Evolutionary conservation across 805 yeast species (phyloP), one percentile per base, ranked within the genome.

Genomic region (Saturnispora hagleri): DNA sequence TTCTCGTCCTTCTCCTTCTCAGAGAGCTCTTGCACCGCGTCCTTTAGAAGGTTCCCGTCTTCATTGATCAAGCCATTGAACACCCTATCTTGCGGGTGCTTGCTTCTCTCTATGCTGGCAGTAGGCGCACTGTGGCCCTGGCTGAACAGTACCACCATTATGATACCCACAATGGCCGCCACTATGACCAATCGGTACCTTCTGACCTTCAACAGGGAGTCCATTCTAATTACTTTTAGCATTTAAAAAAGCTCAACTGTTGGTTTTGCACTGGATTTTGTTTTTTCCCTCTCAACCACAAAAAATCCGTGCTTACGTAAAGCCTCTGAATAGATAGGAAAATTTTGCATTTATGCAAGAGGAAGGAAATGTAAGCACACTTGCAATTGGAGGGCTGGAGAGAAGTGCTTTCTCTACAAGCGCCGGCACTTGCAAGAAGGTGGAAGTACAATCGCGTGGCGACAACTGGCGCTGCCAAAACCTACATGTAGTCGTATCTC

Each of bases 41-140:
- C 51, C 13, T 48, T 13, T 10, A 48, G 6, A 9, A 42, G 9
- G 31, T 17, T 6, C 22, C 51, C 51, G 3, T 48, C 51, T n/a
- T 48, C 51, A 41, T 22, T 33, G n/a, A 48, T 33, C 18, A 48
- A 18, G 4, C 51, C 51, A 18, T 48, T 48, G 34, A 31, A 48
- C 15, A 48, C 43, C 6, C 26, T 15, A 3, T 20, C 17, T 12
- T 35, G 34, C 5, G 49, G 2, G 18, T 46, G 9, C 7, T 46
- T 26, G 7, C 20, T 38, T 8, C 3, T 17, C 13, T 20, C 24
- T 10, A 38, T 12, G 7, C 12, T 12, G 6, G 42, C 18, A 3
- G 12, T 5, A 12, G 42, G 22, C 20, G 26, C 24, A 12, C 24
- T 17, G 24, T 12, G 22, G 5, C 42, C 42, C 13, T 38, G 42